Percentiles rank a stretch among this genome's conserved stretches.
phyloP scores from a whole-genome alignment of 345 rosid species.

The Balakata baccata region DNA sequence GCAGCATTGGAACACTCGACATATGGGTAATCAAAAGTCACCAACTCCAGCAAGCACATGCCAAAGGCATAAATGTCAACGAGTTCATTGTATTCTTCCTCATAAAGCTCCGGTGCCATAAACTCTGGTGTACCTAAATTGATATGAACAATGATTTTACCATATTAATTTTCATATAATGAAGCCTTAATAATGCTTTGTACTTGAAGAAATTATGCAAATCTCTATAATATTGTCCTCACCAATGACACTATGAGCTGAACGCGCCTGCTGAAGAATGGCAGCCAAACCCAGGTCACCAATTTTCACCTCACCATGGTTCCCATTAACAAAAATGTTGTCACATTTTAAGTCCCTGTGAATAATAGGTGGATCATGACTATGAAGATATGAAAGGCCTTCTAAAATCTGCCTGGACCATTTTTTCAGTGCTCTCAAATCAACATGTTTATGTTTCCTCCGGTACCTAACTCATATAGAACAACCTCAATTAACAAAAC shows the following conservation, averaged over 20 bases:
- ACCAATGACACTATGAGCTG: conserved; percentile 41
- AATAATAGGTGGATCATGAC: conserved; percentile 37
- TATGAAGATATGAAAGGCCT: conserved; percentile 37
- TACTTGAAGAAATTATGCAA: not conserved
- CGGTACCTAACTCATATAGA: conserved; percentile 22
- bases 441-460: conserved; percentile 35
- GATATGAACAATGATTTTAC: not conserved
- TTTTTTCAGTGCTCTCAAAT: conserved; percentile 35
- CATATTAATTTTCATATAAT: no score
- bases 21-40: conserved; percentile 35
- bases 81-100: conserved; percentile 39
- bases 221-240: conserved; percentile 12
- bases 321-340: conserved; percentile 38
- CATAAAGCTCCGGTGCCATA: conserved; percentile 41
- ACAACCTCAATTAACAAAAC: not conserved
- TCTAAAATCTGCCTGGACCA: conserved; percentile 38
- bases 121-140: conserved; percentile 34
- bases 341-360: conserved; percentile 39
- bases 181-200: not conserved
- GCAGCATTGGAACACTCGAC: conserved; percentile 35
- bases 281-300: conserved; percentile 40
- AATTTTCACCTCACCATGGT: conserved; percentile 38
- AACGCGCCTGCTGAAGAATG: conserved; percentile 35
- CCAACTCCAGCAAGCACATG: conserved; percentile 40
- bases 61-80: conserved; percentile 41